Conservation (phyloP, 2,329 filamentous ascomycete genomes). For the Ceratocystiopsis brevicomis region DNA sequence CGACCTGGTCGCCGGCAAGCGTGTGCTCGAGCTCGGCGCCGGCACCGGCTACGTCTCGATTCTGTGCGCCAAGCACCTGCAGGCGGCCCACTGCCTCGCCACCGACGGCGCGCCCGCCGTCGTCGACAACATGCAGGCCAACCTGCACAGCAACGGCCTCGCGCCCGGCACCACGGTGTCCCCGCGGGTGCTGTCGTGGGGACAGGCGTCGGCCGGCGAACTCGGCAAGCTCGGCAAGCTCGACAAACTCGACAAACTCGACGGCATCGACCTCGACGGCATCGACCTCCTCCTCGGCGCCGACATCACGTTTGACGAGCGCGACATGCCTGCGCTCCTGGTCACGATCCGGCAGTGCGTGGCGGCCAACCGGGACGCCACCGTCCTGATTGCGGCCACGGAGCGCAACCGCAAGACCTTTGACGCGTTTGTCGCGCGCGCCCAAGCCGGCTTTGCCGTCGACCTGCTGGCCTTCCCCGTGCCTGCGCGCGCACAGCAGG, state of each 20-base stretch:
- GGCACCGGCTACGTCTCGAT: slow-evolving; percentile 62
- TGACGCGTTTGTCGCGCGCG: slow-evolving; percentile 39
- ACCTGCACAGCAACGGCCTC: slow-evolving; percentile 48
- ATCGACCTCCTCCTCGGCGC: slow-evolving; percentile 38
- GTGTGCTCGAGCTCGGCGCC: slow-evolving; percentile 52
- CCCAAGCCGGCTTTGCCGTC: slow-evolving; percentile 25
- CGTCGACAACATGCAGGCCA: slow-evolving; percentile 46
- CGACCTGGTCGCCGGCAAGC: slow-evolving; percentile 29
- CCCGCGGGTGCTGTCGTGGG: slow-evolving; percentile 44
- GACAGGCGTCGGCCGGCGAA: slow-evolving; percentile 12
- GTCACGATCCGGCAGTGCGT: slow-evolving; percentile 29
- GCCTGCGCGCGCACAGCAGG: slow-evolving; percentile 22
- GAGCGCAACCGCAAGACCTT: slow-evolving; percentile 55
- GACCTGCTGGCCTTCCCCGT: slow-evolving; percentile 24
- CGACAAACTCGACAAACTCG: no score
- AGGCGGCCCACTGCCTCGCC: slow-evolving; percentile 38
- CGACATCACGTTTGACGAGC: slow-evolving; percentile 59
- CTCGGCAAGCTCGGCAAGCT: no score
- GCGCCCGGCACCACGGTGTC: slow-evolving; percentile 26
- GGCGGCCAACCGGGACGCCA: slow-evolving; percentile 31
- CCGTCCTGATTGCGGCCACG: slow-evolving; percentile 49
- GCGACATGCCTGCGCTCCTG: slow-evolving; percentile 42
- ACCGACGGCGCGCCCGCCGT: slow-evolving; percentile 62
- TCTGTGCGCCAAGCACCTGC: slow-evolving; percentile 49
- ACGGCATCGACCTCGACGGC: no score